phyloP scores from a whole-genome alignment of 2,329 filamentous ascomycete species.

The Teratosphaeria destructans region DNA sequence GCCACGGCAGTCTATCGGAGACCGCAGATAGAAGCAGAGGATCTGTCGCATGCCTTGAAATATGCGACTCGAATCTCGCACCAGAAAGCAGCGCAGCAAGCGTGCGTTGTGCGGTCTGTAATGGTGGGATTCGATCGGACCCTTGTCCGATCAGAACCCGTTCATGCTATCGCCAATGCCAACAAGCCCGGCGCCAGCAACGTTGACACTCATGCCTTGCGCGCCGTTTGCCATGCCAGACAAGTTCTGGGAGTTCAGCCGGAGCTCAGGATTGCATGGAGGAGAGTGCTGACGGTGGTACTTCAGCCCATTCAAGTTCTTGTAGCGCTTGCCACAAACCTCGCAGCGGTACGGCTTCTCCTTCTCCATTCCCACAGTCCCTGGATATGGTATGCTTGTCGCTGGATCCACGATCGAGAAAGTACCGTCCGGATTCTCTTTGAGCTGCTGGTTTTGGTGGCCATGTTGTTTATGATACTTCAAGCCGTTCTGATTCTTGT shows the following conservation, averaged over 20 bases:
- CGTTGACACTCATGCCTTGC: slow-evolving; percentile 37
- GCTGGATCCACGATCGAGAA: slow-evolving; percentile 98
- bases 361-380: slow-evolving; percentile 98
- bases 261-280: slow-evolving; percentile 77
- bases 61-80: neutral
- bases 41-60: neutral
- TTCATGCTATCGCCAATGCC: slow-evolving; percentile 46
- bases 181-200: slow-evolving; percentile 44
- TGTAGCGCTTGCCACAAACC: slow-evolving; percentile 94
- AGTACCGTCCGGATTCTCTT: slow-evolving; percentile 92
- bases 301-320: slow-evolving; percentile 97
- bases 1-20: neutral
- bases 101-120: neutral
- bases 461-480: slow-evolving; percentile 87
- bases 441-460: slow-evolving; percentile 90
- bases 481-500: slow-evolving; percentile 98
- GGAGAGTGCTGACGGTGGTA: slow-evolving; percentile 69
- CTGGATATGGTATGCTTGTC: slow-evolving; percentile 86
- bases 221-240: slow-evolving; percentile 21
- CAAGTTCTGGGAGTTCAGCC: slow-evolving; percentile 32
- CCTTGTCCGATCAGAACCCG: slow-evolving; percentile 14
- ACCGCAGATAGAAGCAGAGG: neutral
- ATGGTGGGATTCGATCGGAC: neutral
- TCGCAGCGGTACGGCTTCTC: slow-evolving; percentile 98
- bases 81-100: neutral